Conservation (phyloP, 352 stramenopile species). For the Globisporangium spinosum region DNA sequence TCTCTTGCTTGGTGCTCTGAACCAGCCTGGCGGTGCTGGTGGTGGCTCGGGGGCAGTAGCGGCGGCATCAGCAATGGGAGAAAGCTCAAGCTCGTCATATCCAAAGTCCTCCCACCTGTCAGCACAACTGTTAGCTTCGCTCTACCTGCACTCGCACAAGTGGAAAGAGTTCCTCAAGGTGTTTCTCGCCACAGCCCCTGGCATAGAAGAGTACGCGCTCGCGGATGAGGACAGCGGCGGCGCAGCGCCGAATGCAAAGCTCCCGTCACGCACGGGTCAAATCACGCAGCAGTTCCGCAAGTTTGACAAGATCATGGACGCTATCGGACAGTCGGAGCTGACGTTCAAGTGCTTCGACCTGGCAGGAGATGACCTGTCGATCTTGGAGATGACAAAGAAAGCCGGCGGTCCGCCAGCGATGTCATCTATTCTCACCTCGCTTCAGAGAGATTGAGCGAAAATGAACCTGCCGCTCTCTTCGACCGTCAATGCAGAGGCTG, state of each 20-base stretch:
- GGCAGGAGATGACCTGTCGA: constrained; percentile 60
- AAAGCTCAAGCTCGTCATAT: constrained; percentile 27
- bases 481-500: constrained; percentile 28
- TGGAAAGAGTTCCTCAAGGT: constrained; percentile 56
- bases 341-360: constrained; percentile 64
- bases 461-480: constrained; percentile 53
- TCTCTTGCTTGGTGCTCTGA: constrained; percentile 38
- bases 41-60: constrained; percentile 5
- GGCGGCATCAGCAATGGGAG: constrained; percentile 4
- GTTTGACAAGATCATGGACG: constrained; percentile 43
- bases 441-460: constrained; percentile 53
- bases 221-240: constrained; percentile 30
- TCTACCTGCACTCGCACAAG: constrained; percentile 49
- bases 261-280: constrained; percentile 50
- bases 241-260: constrained; percentile 36
- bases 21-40: constrained; percentile 15
- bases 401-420: constrained; percentile 18
- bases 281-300: constrained; percentile 36
- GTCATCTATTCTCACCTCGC: constrained; percentile 25
- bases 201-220: constrained; percentile 69
- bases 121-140: constrained; percentile 33
- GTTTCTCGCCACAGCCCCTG: constrained; percentile 45
- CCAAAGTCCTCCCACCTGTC: constrained; percentile 40
- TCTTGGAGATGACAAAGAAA: constrained; percentile 45
- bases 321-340: constrained; percentile 48